phyloP scores from a whole-genome alignment of 257 asterid species.

The Cinchona pubescens region DNA sequence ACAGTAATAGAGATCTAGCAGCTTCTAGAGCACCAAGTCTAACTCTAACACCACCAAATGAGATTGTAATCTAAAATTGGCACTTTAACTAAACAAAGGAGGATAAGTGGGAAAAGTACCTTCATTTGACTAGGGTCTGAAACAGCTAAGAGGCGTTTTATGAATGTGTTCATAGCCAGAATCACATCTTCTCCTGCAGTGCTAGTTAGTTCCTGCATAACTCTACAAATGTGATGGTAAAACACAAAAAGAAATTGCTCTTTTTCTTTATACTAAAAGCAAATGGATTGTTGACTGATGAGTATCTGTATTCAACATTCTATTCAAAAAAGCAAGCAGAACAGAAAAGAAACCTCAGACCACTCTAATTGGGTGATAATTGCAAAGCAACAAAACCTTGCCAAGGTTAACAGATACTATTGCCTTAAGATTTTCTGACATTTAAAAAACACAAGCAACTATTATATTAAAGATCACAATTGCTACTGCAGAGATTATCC shows the following conservation, averaged over 20 bases:
- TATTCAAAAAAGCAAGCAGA: constrained; percentile 8
- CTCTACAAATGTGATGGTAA: neutral
- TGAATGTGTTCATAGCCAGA: constrained; percentile 89
- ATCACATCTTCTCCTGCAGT: constrained; percentile 93
- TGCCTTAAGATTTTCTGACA: neutral
- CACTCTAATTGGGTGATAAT: neutral
- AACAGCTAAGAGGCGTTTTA: constrained; percentile 83
- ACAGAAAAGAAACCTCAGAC: neutral
- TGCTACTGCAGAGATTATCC: neutral
- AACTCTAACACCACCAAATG: neutral
- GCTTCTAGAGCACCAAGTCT: neutral
- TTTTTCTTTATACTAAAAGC: neutral
- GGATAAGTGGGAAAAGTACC: constrained; percentile 36
- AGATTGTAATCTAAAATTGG: neutral
- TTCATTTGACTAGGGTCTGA: constrained; percentile 93
- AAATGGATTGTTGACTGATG: neutral
- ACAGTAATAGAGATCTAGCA: neutral
- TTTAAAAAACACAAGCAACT: neutral
- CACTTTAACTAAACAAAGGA: neutral
- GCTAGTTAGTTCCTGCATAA: constrained; percentile 81
- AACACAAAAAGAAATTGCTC: neutral
- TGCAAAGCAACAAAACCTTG: neutral
- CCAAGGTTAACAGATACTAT: neutral
- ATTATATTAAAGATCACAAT: neutral
- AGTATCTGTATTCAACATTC: neutral